phyloP scores from a whole-genome alignment of 2,329 filamentous ascomycete species.

The Epichloe baconii region DNA sequence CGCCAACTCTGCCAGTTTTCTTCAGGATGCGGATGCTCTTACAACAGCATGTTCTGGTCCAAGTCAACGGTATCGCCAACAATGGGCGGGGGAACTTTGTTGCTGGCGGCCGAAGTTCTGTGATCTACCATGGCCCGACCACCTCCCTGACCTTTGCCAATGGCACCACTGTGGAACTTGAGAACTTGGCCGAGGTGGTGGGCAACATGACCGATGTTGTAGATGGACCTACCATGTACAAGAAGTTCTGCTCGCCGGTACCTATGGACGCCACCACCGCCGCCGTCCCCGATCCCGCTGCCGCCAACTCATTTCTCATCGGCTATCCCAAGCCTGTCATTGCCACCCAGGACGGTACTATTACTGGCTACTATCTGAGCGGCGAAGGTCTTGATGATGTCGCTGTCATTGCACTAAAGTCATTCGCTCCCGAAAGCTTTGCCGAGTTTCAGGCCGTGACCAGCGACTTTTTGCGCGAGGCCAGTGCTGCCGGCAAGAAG shows the following conservation, averaged over 20 bases:
- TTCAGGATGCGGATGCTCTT: conserved; percentile 18
- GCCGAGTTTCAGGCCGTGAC: conserved; percentile 23
- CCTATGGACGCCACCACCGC: neutral
- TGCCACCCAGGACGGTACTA: conserved; percentile 10
- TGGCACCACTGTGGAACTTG: conserved; percentile 17
- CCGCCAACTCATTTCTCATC: neutral
- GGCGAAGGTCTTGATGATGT: conserved; percentile 22
- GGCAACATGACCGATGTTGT: conserved; percentile 16
- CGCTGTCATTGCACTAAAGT: conserved; percentile 14
- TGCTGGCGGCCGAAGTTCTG: conserved; percentile 16
- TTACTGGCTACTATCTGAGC: conserved; percentile 21
- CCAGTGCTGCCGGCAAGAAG: conserved; percentile 35
- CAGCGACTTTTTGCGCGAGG: conserved; percentile 23
- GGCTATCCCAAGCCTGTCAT: conserved; percentile 19
- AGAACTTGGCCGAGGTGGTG: conserved; percentile 20
- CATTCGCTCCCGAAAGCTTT: conserved; percentile 15
- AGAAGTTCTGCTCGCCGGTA: conserved; percentile 18
- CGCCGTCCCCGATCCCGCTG: neutral
- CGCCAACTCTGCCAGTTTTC: conserved; percentile 9
- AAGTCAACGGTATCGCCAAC: conserved; percentile 9
- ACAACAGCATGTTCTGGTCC: conserved; percentile 26
- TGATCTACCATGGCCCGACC: conserved; percentile 18
- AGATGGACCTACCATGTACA: conserved; percentile 21
- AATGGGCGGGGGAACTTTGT: conserved; percentile 17
- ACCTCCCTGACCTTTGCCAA: conserved; percentile 25